Percentiles rank a stretch among this genome's conserved stretches.
Conservation (phyloP, 345 rosid species). For the Hypericum perforatum region DNA sequence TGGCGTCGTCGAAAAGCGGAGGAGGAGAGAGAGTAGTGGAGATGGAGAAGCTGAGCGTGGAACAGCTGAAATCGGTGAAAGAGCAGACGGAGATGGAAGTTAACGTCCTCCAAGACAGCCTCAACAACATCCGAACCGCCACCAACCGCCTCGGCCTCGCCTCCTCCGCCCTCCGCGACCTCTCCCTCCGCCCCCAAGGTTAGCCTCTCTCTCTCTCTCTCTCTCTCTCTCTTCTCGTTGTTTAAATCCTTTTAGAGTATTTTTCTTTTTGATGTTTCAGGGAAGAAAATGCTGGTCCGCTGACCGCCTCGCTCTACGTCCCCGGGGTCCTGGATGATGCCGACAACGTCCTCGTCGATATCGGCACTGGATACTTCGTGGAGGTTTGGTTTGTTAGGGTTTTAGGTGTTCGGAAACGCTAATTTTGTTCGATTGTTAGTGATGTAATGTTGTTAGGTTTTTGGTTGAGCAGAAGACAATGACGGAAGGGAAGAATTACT, state of each 20-base stretch:
- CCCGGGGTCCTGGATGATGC: constrained; percentile 81
- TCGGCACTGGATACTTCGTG: constrained; percentile 97
- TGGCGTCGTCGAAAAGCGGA: constrained; percentile 11
- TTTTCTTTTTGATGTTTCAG: constrained; percentile 12
- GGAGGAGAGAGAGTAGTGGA: constrained; percentile 6
- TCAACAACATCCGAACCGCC: constrained; percentile 93
- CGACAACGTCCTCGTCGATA: constrained; percentile 72
- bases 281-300: constrained; percentile 86
- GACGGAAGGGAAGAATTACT: constrained; percentile 82
- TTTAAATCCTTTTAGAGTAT: background rate
- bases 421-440: background rate
- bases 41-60: constrained; percentile 79
- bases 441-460: no score
- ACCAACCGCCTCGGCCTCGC: constrained; percentile 72
- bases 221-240: background rate
- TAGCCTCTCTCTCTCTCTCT: background rate
- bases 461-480: constrained; percentile 61
- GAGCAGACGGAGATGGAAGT: constrained; percentile 87
- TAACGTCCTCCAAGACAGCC: constrained; percentile 89
- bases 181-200: constrained; percentile 71
- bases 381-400: constrained; percentile 31
- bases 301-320: constrained; percentile 87
- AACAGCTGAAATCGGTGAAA: constrained; percentile 75
- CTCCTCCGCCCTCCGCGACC: constrained; percentile 69
- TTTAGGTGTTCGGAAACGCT: background rate